Conservation (phyloP, 495 filamentous ascomycete species). For the Tuber borchii region DNA sequence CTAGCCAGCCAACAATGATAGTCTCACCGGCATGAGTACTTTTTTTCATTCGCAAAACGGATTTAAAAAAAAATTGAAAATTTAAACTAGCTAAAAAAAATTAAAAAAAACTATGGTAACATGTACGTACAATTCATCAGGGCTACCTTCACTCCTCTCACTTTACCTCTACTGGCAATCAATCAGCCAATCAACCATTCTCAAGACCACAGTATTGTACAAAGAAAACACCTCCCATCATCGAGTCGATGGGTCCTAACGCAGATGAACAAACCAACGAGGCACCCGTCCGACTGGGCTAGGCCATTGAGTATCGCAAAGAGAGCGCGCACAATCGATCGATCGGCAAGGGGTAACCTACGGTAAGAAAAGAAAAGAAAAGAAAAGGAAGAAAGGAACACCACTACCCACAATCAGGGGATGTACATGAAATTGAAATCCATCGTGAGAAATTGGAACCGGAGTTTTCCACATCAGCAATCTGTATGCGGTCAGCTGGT, state of each 20-base stretch:
- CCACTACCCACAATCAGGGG: not conserved
- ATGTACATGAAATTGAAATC: not conserved
- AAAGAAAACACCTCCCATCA: not conserved
- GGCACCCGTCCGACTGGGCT: not conserved
- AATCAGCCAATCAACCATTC: not conserved
- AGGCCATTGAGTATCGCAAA: not conserved
- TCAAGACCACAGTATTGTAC: not conserved
- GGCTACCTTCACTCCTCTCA: not conserved
- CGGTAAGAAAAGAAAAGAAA: not conserved
- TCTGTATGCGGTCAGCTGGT: not conserved
- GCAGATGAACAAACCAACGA: not conserved
- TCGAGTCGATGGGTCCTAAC: not conserved
- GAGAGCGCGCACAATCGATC: not conserved
- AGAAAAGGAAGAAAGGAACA: not conserved
- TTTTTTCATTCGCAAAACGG: not conserved
- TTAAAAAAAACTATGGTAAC: not conserved
- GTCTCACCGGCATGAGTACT: not conserved
- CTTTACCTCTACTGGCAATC: not conserved
- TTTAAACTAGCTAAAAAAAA: not conserved
- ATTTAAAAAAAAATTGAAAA: not conserved
- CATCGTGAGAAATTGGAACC: not conserved
- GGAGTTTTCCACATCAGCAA: not conserved
- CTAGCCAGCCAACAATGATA: not conserved
- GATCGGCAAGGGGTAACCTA: conserved; percentile 1
- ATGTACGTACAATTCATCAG: conserved; percentile 2